Conservation (phyloP, 331 rosid genomes). For the Rosa hybrid region DNA sequence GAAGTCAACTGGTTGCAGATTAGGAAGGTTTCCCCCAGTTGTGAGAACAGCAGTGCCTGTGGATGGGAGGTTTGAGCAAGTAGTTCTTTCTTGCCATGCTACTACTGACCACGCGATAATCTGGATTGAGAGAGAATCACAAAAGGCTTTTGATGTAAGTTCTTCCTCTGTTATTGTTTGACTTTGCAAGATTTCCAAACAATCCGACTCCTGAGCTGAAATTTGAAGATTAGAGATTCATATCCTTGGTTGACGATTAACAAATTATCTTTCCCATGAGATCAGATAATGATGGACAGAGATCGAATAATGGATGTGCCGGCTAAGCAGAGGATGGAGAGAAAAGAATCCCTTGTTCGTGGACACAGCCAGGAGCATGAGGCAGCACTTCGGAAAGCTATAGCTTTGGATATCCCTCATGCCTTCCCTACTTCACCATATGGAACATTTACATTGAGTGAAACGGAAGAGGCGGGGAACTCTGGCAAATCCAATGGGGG, state of each 20-base stretch:
- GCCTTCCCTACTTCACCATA: conserved; percentile 60
- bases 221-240: not conserved
- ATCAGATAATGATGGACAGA: conserved; percentile 73
- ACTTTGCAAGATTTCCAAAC: not conserved
- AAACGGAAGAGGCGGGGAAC: conserved; percentile 56
- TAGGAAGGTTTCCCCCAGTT: conserved; percentile 81
- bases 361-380: conserved; percentile 69
- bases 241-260: conserved; percentile 7
- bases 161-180: not conserved
- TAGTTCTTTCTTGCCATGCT: conserved; percentile 86
- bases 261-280: conserved; percentile 18
- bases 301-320: conserved; percentile 65
- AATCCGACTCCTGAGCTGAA: not conserved
- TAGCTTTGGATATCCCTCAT: conserved; percentile 76
- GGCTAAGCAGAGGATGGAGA: conserved; percentile 69
- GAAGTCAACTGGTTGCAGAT: conserved; percentile 45
- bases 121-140: conserved; percentile 92
- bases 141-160: conserved; percentile 75
- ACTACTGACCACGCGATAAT: conserved; percentile 79
- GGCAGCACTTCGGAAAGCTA: conserved; percentile 80
- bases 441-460: conserved; percentile 61
- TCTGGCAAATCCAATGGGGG: conserved; percentile 43
- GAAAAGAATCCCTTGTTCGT: conserved; percentile 52
- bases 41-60: conserved; percentile 95
- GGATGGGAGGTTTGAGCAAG: conserved; percentile 87